Evolutionary conservation across 495 filamentous ascomycete species (phyloP).

Genomic region (Aspergillus nanangensis): DNA sequence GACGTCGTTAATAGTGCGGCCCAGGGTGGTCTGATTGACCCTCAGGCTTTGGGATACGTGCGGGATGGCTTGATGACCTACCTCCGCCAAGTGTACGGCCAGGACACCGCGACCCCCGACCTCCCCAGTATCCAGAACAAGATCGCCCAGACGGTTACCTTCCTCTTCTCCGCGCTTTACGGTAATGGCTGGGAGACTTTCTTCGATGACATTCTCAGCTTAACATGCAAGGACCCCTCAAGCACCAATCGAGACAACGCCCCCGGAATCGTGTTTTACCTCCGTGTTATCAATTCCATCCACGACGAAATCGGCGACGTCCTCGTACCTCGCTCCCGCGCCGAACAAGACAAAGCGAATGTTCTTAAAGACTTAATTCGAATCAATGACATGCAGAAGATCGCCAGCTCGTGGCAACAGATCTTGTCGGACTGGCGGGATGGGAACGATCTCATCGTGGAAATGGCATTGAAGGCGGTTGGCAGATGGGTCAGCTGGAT

Average conservation of each 20-base stretch:
- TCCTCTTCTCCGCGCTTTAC: conserved; percentile 83
- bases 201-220: conserved; percentile 75
- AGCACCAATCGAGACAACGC: conserved; percentile 61
- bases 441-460: conserved; percentile 67
- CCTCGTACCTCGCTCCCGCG: conserved; percentile 66
- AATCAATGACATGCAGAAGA: conserved; percentile 75
- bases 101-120: conserved; percentile 53
- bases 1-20: conserved; percentile 91
- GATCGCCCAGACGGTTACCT: conserved; percentile 89
- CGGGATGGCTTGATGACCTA: conserved; percentile 76
- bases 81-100: conserved; percentile 65
- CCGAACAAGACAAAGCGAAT: conserved; percentile 73
- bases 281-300: conserved; percentile 79
- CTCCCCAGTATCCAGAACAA: conserved; percentile 86
- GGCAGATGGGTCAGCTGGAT: conserved; percentile 98
- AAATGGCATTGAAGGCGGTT: conserved; percentile 82
- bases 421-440: conserved; percentile 77
- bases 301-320: conserved; percentile 98
- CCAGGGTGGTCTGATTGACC: conserved; percentile 65
- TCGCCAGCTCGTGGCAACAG: conserved; percentile 85
- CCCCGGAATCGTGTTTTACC: conserved; percentile 75
- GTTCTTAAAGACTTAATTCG: conserved; percentile 87
- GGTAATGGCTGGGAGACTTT: conserved; percentile 78
- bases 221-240: conserved; percentile 50
- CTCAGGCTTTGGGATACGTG: conserved; percentile 61